Evolutionary conservation across 2,329 filamentous ascomycete species (phyloP), one percentile per base, ranked within the genome.

Genomic region (Pestalotiopsis sp.): DNA sequence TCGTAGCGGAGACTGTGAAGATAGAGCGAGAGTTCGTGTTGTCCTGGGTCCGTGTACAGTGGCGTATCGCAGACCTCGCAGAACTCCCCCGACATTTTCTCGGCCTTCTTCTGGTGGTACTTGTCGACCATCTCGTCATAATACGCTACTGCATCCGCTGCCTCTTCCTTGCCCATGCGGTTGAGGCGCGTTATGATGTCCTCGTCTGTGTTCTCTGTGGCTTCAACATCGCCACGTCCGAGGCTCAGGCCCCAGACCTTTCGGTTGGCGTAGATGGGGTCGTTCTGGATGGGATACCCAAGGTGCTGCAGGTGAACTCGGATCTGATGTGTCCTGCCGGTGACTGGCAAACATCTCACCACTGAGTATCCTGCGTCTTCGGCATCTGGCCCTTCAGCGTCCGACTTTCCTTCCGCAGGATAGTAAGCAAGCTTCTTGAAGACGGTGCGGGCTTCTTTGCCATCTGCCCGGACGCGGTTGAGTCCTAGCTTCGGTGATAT

Each of bases 181-280:
- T 91, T 90, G 4, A 99, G 87, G 1, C 94, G 89, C 23, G 90
- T 91, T 78, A 99, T 95, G 73, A 99, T 92, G 77, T 97, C 94
- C 70, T 96, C 93, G 78, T 99, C 96, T 57, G 91, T 90, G 68
- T 94, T 91, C 31, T 87, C 87, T 23, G 86, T 85, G 3, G 88
- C 90, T 64, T 95, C 91, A 14, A 85, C 83, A 70, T 91, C 89
- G 67, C 87, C 84, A 67, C 81, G 88, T 17, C 93, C 96, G 0
- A 99, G 88, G 11, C 91, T 87, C 0, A 91, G 85, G 0, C 96
- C 96, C 85, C 97, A 99, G 12, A 99, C 96, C 68, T 91, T 90
- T 77, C 93, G 91, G 78, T 99, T 99, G 75, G 93, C 94, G 80
- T 99, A 99, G 74, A 99, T 98, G 7, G 96, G 96, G 77, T 99